These are phyloP conservation scores for Diaporthe amygdali DNA, from an alignment of 2,329 filamentous ascomycete genomes.

Conservation along the genomic window DNA sequence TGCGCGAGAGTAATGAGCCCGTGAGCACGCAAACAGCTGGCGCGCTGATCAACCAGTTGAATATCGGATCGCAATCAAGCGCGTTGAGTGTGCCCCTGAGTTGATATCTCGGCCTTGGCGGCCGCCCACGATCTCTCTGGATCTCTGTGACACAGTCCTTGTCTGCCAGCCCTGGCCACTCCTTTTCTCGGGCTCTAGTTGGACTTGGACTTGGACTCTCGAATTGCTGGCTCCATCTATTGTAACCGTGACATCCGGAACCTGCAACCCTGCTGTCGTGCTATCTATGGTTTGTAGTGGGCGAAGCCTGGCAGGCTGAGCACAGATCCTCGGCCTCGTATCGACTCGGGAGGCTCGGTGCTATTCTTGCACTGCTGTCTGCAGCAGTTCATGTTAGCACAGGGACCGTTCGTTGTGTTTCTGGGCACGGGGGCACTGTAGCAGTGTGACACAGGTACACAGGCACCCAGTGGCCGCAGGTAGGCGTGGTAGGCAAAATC, in stretches of 20 bases:
- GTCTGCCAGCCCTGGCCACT: too few species aligned
- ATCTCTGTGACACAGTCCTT: too few species aligned
- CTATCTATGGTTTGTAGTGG: neutral
- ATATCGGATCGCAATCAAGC: constrained; percentile 16
- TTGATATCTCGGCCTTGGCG: neutral
- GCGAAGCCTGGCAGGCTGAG: neutral
- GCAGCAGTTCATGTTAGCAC: neutral
- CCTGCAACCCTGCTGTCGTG: neutral
- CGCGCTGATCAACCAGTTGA: constrained; percentile 8
- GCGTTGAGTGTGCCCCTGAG: neutral
- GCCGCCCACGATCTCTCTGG: neutral
- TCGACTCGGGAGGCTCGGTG: constrained; percentile 8
- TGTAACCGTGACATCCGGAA: constrained; percentile 8
- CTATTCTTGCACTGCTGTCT: constrained; percentile 7
- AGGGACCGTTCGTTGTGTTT: neutral
- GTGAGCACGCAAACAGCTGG: neutral
- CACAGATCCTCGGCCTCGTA: neutral
- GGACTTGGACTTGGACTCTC: neutral
- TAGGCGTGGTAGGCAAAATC: neutral
- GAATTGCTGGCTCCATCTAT: neutral
- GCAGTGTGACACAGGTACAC: constrained; percentile 1
- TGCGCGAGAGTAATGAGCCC: neutral
- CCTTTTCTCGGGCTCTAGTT: neutral
- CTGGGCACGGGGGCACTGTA: constrained; percentile 5
- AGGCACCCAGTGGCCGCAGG: neutral